Evolutionary conservation across 73 alveolate genomes (phyloP), one percentile per base, ranked within the genome.

Genomic region (Paramecium caudatum): DNA sequence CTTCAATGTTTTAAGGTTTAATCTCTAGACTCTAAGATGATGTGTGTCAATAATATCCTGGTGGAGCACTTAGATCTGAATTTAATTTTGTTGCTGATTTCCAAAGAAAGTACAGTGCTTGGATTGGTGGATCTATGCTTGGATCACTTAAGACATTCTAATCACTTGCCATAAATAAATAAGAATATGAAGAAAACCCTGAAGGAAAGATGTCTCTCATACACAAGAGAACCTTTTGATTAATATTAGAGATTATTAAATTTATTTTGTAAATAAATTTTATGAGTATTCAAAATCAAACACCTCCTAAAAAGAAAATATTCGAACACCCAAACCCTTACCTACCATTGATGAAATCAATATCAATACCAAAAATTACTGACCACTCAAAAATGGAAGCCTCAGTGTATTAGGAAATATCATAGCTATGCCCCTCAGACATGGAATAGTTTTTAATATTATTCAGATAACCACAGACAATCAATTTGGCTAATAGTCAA

Each of bases 61-160:
- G 47, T 8, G 80, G 55, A 1, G 45, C 62, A 5, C 25, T 55
- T 25, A 61, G 93, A n/a, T 49, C 82, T 19, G 93, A 86, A n/a
- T 62, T 86, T 25, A 86, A 86, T 17, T 86, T 62, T 46, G 80
- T 86, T 27, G 82, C 82, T 19, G 84, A 86, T 50, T 62, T 78
- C 23, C 61, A 86, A 62, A 55, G 93, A 7, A 55, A 78, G 7
- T 86, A 62, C 43, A 62, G 90, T 36, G 70, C 93, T 32, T 86
- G 93, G 93, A 86, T 86, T 4, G 93, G 93, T 36, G 93, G 88
- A 10, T 86, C 93, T n/a, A 86, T 86, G 93, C 33, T 86, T 19
- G 93, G 93, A 3, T 55, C 87, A 25, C 47, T 86, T n/a, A 63
- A 39, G 19, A 86, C 93, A 43, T 86, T 86, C 43, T 43, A 86